Percentiles rank a stretch among this genome's conserved stretches.
These are phyloP conservation scores for Termitomyces bulborhizus DNA, from an alignment of 768 basidiomycete genomes.

Conservation along the genomic window DNA sequence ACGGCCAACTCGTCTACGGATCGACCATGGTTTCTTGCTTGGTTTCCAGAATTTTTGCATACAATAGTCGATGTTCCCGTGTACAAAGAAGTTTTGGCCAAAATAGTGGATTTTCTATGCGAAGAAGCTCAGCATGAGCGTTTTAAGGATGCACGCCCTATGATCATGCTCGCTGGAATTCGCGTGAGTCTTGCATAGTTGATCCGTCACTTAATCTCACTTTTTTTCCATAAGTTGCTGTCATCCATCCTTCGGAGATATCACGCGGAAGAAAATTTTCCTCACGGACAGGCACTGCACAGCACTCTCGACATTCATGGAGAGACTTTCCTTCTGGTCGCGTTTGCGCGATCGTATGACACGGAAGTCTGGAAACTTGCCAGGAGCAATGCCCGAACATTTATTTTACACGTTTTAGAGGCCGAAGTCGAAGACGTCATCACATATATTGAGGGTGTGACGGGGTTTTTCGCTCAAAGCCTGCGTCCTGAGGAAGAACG, in stretches of 20 bases:
- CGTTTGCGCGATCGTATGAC: slow-evolving; percentile 27
- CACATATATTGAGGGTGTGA: slow-evolving; percentile 25
- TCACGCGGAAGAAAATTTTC: slow-evolving; percentile 15
- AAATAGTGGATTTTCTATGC: slow-evolving; percentile 66
- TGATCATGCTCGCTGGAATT: slow-evolving; percentile 52
- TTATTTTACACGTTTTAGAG: slow-evolving; percentile 26
- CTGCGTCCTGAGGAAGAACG: slow-evolving; percentile 4
- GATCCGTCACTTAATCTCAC: not conserved
- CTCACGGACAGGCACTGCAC: slow-evolving; percentile 17
- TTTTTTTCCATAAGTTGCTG: slow-evolving; percentile 22
- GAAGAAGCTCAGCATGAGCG: slow-evolving; percentile 82
- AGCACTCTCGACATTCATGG: slow-evolving; percentile 35
- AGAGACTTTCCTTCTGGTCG: slow-evolving; percentile 29
- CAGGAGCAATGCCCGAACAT: slow-evolving; percentile 25
- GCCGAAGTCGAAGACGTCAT: slow-evolving; percentile 26
- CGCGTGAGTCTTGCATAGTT: slow-evolving; percentile 42
- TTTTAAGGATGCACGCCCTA: slow-evolving; percentile 52
- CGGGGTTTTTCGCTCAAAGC: slow-evolving; percentile 21
- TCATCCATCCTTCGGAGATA: slow-evolving; percentile 21
- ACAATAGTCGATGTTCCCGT: slow-evolving; percentile 43
- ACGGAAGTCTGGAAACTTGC: slow-evolving; percentile 28
- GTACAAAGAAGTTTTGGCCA: slow-evolving; percentile 64
- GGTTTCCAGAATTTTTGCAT: slow-evolving; percentile 60
- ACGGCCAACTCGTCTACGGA: slow-evolving; percentile 24
- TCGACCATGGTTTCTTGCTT: slow-evolving; percentile 46